These are phyloP conservation scores for Mycosphaerella arachidis DNA, from an alignment of 2,329 filamentous ascomycete species.

Conservation along the genomic window DNA sequence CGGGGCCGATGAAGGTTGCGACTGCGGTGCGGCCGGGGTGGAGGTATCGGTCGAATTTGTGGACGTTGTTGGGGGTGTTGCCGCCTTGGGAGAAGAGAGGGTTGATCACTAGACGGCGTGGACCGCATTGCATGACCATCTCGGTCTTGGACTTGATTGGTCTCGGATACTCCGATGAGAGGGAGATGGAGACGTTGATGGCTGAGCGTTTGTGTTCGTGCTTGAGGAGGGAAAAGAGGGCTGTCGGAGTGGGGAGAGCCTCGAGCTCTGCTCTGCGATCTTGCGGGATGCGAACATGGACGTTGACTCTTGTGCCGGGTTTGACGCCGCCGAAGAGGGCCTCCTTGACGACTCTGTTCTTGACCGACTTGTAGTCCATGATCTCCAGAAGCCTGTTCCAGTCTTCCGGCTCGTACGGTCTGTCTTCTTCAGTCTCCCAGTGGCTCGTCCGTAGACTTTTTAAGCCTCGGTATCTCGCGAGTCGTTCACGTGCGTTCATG, in stretches of 20 bases:
- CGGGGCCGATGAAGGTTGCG: constrained; percentile 81
- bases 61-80: constrained; percentile 89
- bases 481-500: constrained; percentile 76
- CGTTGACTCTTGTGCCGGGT: constrained; percentile 74
- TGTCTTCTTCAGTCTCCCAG: constrained; percentile 88
- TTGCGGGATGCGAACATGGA: constrained; percentile 61
- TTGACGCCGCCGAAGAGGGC: constrained; percentile 82
- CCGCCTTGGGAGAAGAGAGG: constrained; percentile 87
- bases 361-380: constrained; percentile 81
- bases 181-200: constrained; percentile 82
- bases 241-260: constrained; percentile 57
- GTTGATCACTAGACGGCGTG: constrained; percentile 79
- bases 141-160: constrained; percentile 90
- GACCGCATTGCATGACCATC: constrained; percentile 84
- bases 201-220: constrained; percentile 94
- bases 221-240: constrained; percentile 79
- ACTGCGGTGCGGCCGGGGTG: constrained; percentile 87
- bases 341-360: constrained; percentile 71
- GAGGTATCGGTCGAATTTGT: constrained; percentile 90
- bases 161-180: constrained; percentile 69
- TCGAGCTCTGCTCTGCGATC: constrained; percentile 48
- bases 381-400: constrained; percentile 84
- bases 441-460: constrained; percentile 84
- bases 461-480: constrained; percentile 81
- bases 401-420: constrained; percentile 79